phyloP scores from a whole-genome alignment of 2,329 filamentous ascomycete species.

The Epichloe amarillans region DNA sequence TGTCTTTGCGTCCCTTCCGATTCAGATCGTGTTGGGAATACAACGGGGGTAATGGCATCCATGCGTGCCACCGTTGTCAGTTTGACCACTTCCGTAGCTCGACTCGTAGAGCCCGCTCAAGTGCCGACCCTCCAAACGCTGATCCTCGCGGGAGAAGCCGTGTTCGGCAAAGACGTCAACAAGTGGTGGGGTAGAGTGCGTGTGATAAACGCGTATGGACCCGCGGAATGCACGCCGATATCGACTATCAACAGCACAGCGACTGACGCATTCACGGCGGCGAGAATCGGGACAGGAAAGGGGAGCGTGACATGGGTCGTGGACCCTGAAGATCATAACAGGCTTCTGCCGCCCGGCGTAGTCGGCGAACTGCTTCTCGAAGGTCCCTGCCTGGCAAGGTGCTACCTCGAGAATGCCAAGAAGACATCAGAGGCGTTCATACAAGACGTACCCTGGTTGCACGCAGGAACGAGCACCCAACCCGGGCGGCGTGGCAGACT shows the following conservation, averaged over 20 bases:
- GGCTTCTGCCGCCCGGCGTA: not conserved
- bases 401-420: constrained; percentile 11
- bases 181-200: not conserved
- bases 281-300: no score
- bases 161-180: no score
- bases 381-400: constrained; percentile 11
- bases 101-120: no score
- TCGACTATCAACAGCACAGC: constrained; percentile 1
- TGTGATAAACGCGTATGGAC: constrained; percentile 1
- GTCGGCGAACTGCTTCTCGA: constrained; percentile 16
- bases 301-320: no score
- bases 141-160: no score
- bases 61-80: no score
- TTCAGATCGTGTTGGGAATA: not conserved
- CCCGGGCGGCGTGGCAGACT: constrained; percentile 14
- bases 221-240: not conserved
- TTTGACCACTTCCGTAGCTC: no score
- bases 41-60: no score
- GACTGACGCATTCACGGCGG: not conserved
- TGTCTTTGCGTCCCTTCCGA: constrained; percentile 3
- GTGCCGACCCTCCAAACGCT: no score
- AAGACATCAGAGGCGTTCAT: constrained; percentile 11
- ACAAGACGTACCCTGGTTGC: constrained; percentile 25
- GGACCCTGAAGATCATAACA: no score
- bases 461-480: not conserved